Percentiles rank a stretch among this genome's conserved stretches.
Conservation (phyloP, 2,329 filamentous ascomycete genomes). For the Diaporthe nobilis region DNA sequence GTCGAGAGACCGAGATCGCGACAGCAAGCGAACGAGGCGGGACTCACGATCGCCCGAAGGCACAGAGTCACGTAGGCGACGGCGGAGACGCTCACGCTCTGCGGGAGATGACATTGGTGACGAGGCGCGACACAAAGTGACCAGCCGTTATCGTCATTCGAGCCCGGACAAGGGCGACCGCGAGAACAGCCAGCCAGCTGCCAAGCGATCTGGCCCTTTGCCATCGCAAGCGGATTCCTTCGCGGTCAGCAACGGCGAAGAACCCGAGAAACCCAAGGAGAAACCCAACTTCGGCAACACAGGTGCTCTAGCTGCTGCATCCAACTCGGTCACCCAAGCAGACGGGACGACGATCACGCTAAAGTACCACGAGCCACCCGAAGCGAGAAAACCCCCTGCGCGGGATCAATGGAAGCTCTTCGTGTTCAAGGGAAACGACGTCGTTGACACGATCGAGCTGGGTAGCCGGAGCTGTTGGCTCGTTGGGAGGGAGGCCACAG, state of each 20-base stretch:
- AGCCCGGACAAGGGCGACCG: neutral
- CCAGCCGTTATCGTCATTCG: constrained; percentile 2
- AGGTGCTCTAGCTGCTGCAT: constrained; percentile 87
- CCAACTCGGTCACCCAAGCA: constrained; percentile 81
- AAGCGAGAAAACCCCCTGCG: constrained; percentile 88
- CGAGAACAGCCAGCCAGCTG: constrained; percentile 27
- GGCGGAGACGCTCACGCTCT: constrained; percentile 17
- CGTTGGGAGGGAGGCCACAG: constrained; percentile 82
- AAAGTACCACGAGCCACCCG: constrained; percentile 96
- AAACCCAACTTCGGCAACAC: constrained; percentile 89
- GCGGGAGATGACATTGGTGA: neutral
- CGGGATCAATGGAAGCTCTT: constrained; percentile 90
- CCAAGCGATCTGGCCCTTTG: constrained; percentile 62
- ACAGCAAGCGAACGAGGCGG: constrained; percentile 22
- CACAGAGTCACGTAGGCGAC: constrained; percentile 23
- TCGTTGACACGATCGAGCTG: constrained; percentile 86
- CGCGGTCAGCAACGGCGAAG: constrained; percentile 66
- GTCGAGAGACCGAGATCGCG: constrained; percentile 24
- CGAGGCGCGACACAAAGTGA: neutral
- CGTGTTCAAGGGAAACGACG: constrained; percentile 87
- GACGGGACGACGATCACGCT: constrained; percentile 83
- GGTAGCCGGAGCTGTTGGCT: constrained; percentile 89
- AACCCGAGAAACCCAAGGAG: constrained; percentile 77
- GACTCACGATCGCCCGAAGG: constrained; percentile 29
- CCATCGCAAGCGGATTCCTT: constrained; percentile 74